Evolutionary conservation across 306 rosid species (phyloP), one percentile per base, ranked within the genome.

Genomic region (Cotoneaster glaucophyllus): DNA sequence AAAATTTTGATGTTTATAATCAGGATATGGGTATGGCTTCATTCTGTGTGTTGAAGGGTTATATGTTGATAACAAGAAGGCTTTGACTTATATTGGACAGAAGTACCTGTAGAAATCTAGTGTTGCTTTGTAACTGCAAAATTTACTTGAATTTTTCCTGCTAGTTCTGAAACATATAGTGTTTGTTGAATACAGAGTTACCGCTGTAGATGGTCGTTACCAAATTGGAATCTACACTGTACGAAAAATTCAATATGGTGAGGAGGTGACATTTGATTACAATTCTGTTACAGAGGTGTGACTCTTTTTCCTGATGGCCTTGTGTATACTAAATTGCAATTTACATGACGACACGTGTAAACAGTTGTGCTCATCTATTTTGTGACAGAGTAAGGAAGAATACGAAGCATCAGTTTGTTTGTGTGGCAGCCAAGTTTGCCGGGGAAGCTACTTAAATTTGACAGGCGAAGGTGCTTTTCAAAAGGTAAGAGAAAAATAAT

Each of bases 351-450:
- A 11, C 61, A n/a, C 74, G 34, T 73, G 2, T 34, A 34, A 64
- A 86, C 81, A 11, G 69, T 65, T 77, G 72, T 48, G 11, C 78
- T 37, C 53, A 48, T 79, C 68, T 70, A 56, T 59, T 73, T 66
- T 71, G 67, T 69, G 71, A 54, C 85, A 96, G 99, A 96, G 99
- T 82, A 96, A 96, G 90, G 99, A 96, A 79, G 99, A 96, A 83
- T 96, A 96, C 69, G 98, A 92, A 85, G 99, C 97, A 19, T 96
- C 99, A 0, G 99, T 96, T 68, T 96, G 99, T 87, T 87, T 96
- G 84, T 96, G 99, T 84, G 99, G 99, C 58, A 96, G 99, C 80
- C 99, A 90, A 92, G 97, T 92, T 69, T 96, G 99, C 82, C 88
- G 99, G 50, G 99, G 99, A 37, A 96, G 99, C 86, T 96, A 96